Conservation (phyloP, 257 asterid species). For the Coffea eugenioides region DNA sequence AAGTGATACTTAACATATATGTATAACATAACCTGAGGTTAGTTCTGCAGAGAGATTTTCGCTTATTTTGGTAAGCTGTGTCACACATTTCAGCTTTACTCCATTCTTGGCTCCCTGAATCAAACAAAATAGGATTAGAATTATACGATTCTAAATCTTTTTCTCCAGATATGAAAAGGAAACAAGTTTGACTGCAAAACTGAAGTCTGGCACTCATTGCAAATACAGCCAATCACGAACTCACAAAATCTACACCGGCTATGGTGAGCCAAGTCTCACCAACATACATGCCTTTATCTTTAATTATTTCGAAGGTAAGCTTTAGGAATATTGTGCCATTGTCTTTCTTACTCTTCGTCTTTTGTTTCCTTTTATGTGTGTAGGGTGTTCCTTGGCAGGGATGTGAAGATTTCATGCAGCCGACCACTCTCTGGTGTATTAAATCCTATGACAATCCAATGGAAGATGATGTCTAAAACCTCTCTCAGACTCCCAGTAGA, state of each 20-base stretch:
- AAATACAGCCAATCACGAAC: background rate
- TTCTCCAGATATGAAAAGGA: background rate
- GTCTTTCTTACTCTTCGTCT: background rate
- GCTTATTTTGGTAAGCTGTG: background rate
- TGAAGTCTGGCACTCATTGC: background rate
- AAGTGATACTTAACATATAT: background rate
- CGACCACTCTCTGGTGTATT: background rate
- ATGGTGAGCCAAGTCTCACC: background rate
- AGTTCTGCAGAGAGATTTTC: background rate
- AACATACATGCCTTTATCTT: background rate
- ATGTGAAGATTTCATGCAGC: background rate
- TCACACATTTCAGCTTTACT: background rate
- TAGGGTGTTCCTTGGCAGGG: background rate
- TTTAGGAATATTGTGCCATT: background rate
- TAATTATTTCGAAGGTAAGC: background rate
- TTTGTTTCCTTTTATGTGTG: background rate
- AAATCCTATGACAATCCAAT: background rate
- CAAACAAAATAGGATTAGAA: background rate
- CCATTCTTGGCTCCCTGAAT: constrained; percentile 2
- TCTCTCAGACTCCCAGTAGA: background rate
- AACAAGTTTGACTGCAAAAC: background rate
- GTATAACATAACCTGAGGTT: background rate
- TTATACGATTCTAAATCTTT: background rate
- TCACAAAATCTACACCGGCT: background rate
- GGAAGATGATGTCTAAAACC: background rate